A percentile compares a stretch with the other conserved stretches of the same genome.
Evolutionary conservation across 257 asterid species (phyloP).

Genomic region (Nicotiana sylvestris): DNA sequence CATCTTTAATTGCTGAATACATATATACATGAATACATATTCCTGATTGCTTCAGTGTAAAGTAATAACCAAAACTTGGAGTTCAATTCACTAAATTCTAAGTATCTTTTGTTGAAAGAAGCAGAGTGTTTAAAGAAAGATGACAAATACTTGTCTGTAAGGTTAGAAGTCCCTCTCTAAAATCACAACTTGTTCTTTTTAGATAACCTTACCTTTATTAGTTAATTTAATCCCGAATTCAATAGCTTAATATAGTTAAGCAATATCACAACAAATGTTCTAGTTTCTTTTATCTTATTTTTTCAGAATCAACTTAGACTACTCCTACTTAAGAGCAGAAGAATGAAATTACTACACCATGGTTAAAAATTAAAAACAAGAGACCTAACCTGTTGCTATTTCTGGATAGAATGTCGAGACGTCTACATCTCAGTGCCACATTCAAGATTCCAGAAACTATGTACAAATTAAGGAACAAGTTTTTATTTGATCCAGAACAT

Average conservation of each 20-base stretch:
- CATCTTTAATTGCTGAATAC: not conserved
- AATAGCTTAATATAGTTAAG: not conserved
- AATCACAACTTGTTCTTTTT: not conserved
- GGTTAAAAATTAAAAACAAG: not conserved
- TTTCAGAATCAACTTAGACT: too few species aligned
- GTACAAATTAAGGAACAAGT: not conserved
- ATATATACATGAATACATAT: conserved; percentile 8
- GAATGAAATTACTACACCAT: not conserved
- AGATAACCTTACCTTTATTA: not conserved
- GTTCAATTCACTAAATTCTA: conserved; percentile 51
- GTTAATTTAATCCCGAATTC: not conserved
- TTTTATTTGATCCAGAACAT: not conserved
- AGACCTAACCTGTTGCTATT: not conserved
- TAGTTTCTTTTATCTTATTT: too few species aligned
- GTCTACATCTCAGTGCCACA: not conserved
- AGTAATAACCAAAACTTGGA: conserved; percentile 51
- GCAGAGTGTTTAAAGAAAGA: conserved; percentile 33
- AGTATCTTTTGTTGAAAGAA: conserved; percentile 43
- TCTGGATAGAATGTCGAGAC: not conserved
- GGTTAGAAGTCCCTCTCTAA: conserved; percentile 36
- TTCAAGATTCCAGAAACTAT: not conserved
- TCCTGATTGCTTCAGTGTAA: conserved; percentile 30
- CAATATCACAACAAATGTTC: too few species aligned
- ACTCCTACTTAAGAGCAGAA: not conserved
- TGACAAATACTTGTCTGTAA: conserved; percentile 28